Percentiles rank a stretch among this genome's conserved stretches.
Conservation (phyloP, 345 rosid genomes). For the Geranium brycei region DNA sequence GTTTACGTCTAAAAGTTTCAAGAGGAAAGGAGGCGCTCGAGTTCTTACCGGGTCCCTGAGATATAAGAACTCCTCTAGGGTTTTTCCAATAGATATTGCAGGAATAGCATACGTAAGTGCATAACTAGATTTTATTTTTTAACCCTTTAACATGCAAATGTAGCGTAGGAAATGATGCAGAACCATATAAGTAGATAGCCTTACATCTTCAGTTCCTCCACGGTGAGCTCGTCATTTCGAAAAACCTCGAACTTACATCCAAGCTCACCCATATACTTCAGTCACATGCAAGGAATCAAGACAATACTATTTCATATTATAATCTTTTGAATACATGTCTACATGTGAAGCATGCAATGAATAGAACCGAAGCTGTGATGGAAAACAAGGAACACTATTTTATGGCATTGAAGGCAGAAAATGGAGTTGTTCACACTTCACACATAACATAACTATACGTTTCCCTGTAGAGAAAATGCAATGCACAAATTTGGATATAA, state of each 20-base stretch:
- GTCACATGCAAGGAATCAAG: conserved; percentile 8
- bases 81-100: conserved; percentile 41
- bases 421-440: no score
- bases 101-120: not conserved
- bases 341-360: no score
- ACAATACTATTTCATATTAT: not conserved
- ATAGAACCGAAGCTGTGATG: no score
- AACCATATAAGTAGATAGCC: not conserved
- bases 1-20: not conserved
- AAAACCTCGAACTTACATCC: conserved; percentile 79
- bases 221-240: conserved; percentile 79
- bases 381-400: no score
- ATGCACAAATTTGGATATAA: no score
- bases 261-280: conserved; percentile 88
- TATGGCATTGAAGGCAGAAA: no score
- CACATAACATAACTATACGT: no score
- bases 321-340: not conserved
- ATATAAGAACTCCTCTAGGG: conserved; percentile 84
- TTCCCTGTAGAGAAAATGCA: no score
- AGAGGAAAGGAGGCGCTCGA: not conserved
- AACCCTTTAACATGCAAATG: not conserved
- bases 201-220: conserved; percentile 73
- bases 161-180: not conserved
- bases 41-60: conserved; percentile 83
- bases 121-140: not conserved